Conservation (phyloP, 164 flowering plant genomes). For the Tetracentron sinense region DNA sequence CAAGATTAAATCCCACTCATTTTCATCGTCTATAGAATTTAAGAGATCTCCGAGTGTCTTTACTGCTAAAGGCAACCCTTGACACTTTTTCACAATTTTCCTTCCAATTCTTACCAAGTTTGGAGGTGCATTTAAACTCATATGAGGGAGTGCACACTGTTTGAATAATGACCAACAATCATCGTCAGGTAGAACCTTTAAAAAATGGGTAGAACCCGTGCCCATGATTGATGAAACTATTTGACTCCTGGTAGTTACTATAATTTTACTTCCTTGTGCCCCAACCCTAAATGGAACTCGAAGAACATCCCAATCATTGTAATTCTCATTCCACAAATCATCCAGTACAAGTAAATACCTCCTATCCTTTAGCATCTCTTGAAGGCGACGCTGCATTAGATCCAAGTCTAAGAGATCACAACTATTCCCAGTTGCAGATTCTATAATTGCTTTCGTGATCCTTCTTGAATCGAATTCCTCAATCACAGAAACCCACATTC, state of each 20-base stretch:
- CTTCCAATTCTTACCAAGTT: not conserved
- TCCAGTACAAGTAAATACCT: too few species aligned
- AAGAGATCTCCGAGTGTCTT: not conserved
- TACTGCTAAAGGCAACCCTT: constrained; percentile 8
- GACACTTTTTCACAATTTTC: constrained; percentile 6
- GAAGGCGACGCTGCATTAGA: not conserved
- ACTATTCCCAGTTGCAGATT: too few species aligned
- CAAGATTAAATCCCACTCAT: not conserved
- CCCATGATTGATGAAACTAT: too few species aligned
- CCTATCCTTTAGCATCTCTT: not conserved
- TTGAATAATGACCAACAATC: not conserved
- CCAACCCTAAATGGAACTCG: too few species aligned
- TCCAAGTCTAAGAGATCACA: too few species aligned
- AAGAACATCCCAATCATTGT: too few species aligned
- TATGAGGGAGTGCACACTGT: not conserved
- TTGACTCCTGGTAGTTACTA: too few species aligned
- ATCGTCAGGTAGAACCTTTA: not conserved
- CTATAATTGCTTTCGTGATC: too few species aligned
- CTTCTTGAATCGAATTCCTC: not conserved
- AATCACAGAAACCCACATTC: not conserved
- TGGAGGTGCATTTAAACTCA: not conserved
- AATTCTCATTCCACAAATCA: too few species aligned
- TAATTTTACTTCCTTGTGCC: too few species aligned
- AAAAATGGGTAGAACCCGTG: too few species aligned
- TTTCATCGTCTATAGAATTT: not conserved